A percentile compares a stretch with the other conserved stretches of the same genome.
phyloP scores from a whole-genome alignment of 768 basidiomycete genomes.

The Tulasnella sp. region DNA sequence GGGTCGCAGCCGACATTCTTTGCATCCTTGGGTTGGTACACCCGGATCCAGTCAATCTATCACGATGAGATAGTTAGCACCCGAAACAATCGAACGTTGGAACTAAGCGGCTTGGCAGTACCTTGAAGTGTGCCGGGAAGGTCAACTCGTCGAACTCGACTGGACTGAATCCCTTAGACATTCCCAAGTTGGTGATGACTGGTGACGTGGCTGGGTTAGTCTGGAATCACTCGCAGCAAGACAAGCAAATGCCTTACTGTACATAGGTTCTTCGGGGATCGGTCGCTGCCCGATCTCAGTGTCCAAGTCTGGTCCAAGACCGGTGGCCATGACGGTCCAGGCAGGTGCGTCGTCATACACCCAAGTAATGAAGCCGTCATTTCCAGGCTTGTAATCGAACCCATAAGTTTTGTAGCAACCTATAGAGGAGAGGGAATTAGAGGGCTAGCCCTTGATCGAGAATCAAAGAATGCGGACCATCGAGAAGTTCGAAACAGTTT shows the following conservation, averaged over 20 bases:
- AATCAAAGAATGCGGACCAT: conserved; percentile 20
- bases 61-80: conserved; percentile 53
- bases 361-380: conserved; percentile 78
- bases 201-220: conserved; percentile 33
- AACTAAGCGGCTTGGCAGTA: conserved; percentile 27
- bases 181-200: conserved; percentile 84
- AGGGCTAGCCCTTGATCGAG: conserved; percentile 59
- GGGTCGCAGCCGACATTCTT: conserved; percentile 87
- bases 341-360: conserved; percentile 54
- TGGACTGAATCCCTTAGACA: conserved; percentile 71
- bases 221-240: not conserved
- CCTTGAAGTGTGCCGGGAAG: conserved; percentile 17
- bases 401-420: conserved; percentile 65
- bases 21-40: conserved; percentile 71
- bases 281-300: conserved; percentile 65
- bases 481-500: conserved; percentile 53
- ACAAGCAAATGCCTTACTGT: conserved; percentile 50
- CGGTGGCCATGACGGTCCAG: conserved; percentile 69
- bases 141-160: conserved; percentile 37
- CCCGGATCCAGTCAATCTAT: conserved; percentile 78
- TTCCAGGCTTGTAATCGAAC: conserved; percentile 78
- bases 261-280: conserved; percentile 67
- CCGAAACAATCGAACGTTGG: conserved; percentile 39
- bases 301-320: conserved; percentile 54
- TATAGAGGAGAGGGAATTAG: conserved; percentile 9